phyloP scores from a whole-genome alignment of 495 filamentous ascomycete genomes.

The Aspergillus conjunctus region DNA sequence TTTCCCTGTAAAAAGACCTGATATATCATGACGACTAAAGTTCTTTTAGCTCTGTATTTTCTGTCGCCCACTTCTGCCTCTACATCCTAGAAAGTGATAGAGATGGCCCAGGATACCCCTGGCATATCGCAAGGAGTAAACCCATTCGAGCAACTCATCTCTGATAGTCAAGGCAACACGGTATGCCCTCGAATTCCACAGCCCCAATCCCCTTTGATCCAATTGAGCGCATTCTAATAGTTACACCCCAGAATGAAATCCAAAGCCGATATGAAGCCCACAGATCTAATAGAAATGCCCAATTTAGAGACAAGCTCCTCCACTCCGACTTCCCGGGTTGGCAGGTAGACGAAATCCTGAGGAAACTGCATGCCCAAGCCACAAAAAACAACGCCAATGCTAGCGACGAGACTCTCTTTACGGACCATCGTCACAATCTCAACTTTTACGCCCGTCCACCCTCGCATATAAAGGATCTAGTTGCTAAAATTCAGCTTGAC shows the following conservation, averaged over 20 bases:
- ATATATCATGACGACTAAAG: too few species aligned
- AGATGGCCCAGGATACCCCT: not conserved
- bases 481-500: constrained; percentile 66
- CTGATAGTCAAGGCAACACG: constrained; percentile 57
- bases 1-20: too few species aligned
- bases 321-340: constrained; percentile 67
- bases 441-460: constrained; percentile 88
- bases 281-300: constrained; percentile 68
- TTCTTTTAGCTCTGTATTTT: too few species aligned
- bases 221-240: constrained; percentile 1
- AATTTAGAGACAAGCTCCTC: constrained; percentile 70
- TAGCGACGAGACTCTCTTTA: constrained; percentile 42
- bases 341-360: constrained; percentile 73
- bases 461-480: constrained; percentile 62
- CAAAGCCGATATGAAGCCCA: constrained; percentile 73
- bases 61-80: too few species aligned
- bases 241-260: constrained; percentile 58
- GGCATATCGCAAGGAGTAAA: constrained; percentile 45
- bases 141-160: constrained; percentile 76
- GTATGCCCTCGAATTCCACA: constrained; percentile 40
- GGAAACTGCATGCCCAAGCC: constrained; percentile 51
- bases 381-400: constrained; percentile 41
- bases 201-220: constrained; percentile 6
- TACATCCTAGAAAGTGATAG: not conserved
- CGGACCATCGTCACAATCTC: constrained; percentile 77